phyloP scores from a whole-genome alignment of 129 eudicot genomes.

The Centella asiatica region DNA sequence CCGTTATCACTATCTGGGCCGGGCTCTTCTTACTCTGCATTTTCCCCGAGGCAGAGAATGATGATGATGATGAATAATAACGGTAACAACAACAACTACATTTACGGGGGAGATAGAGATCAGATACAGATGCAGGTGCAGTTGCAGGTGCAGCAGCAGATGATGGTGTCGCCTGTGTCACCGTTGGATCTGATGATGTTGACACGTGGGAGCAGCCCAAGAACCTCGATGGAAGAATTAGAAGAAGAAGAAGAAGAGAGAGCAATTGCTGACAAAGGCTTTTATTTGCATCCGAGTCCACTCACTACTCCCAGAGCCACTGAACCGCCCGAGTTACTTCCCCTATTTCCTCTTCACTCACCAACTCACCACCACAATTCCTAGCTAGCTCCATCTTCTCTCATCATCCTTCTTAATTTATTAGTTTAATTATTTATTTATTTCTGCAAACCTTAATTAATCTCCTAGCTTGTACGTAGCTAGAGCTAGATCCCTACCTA shows the following conservation, averaged over 20 bases:
- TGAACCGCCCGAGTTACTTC: constrained; percentile 68
- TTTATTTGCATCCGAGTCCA: constrained; percentile 73
- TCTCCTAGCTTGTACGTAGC: no score
- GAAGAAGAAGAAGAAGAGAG: constrained; percentile 49
- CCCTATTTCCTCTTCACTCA: constrained; percentile 59
- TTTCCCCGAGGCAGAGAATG: constrained; percentile 17
- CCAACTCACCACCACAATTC: constrained; percentile 18
- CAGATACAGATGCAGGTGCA: no score
- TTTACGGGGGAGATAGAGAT: no score
- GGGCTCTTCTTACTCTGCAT: background rate
- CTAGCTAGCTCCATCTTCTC: no score
- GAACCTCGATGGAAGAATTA: constrained; percentile 30
- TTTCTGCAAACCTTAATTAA: background rate
- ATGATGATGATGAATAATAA: background rate
- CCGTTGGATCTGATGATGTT: constrained; percentile 39
- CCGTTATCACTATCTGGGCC: background rate
- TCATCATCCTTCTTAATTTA: background rate
- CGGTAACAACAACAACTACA: background rate
- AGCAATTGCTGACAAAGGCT: constrained; percentile 70
- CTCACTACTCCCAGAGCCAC: constrained; percentile 43
- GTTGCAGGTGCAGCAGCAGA: no score
- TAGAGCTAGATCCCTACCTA: no score
- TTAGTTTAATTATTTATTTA: no score
- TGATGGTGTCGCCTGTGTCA: constrained; percentile 79
- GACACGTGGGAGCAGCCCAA: constrained; percentile 50